phyloP scores from a whole-genome alignment of 2,329 filamentous ascomycete species.

The Teratosphaeria zuluensis region DNA sequence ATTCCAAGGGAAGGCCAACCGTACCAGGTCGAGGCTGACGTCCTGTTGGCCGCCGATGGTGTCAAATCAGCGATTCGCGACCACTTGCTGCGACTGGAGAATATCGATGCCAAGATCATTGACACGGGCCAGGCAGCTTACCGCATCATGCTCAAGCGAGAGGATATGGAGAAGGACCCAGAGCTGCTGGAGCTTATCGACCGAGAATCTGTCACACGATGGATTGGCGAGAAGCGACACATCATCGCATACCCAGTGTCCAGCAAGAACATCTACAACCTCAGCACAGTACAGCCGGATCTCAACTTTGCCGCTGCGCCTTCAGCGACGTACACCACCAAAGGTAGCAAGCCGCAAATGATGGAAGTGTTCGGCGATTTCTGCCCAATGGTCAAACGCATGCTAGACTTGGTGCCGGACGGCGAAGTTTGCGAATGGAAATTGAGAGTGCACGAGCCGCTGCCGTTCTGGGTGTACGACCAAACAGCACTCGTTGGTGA shows the following conservation, averaged over 20 bases:
- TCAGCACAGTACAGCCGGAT: conserved; percentile 54
- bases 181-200: conserved; percentile 60
- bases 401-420: conserved; percentile 52
- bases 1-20: conserved; percentile 45
- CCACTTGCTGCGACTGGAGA: conserved; percentile 46
- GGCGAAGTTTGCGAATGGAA: conserved; percentile 62
- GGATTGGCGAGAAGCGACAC: conserved; percentile 66
- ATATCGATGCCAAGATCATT: conserved; percentile 46
- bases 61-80: conserved; percentile 39
- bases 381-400: conserved; percentile 49
- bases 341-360: conserved; percentile 52
- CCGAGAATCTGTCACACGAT: conserved; percentile 57
- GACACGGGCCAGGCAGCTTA: conserved; percentile 71
- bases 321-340: conserved; percentile 54
- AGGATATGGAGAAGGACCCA: conserved; percentile 56
- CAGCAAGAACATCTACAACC: conserved; percentile 57
- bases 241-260: conserved; percentile 70
- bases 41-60: conserved; percentile 39
- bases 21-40: conserved; percentile 41
- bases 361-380: conserved; percentile 50
- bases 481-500: conserved; percentile 48
- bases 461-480: conserved; percentile 52
- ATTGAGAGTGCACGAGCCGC: conserved; percentile 50
- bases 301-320: conserved; percentile 49
- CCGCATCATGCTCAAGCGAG: conserved; percentile 63